phyloP scores from a whole-genome alignment of 768 basidiomycete genomes.

The Podaxis sp. region DNA sequence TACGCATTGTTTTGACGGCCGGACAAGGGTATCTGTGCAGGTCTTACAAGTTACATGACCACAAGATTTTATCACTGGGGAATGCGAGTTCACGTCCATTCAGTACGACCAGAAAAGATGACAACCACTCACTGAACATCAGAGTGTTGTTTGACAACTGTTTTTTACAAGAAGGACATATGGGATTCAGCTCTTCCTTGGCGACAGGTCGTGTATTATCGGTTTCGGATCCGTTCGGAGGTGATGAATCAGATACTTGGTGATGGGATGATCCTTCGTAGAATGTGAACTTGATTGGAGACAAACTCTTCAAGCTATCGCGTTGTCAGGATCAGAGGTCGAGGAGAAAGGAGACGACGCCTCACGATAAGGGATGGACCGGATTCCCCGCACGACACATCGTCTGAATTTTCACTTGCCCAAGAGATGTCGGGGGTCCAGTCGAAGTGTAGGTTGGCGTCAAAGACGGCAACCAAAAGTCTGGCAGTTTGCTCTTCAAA shows the following conservation, averaged over 20 bases:
- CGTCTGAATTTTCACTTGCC: conserved; percentile 84
- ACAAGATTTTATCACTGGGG: conserved; percentile 77
- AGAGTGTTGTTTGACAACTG: conserved; percentile 74
- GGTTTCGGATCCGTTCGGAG: conserved; percentile 30
- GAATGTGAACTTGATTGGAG: conserved; percentile 77
- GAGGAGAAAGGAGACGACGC: background rate
- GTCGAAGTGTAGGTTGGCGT: conserved; percentile 76
- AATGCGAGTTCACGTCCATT: background rate
- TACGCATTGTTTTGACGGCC: conserved; percentile 76
- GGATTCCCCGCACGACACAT: conserved; percentile 83
- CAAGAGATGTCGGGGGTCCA: conserved; percentile 61
- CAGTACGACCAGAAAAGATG: background rate
- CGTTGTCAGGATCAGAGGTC: conserved; percentile 9
- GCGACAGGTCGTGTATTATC: conserved; percentile 19
- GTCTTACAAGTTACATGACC: conserved; percentile 91
- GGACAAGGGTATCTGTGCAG: conserved; percentile 86
- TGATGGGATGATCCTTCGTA: conserved; percentile 34
- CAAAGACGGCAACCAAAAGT: conserved; percentile 95
- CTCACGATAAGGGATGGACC: conserved; percentile 75
- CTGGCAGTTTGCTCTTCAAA: conserved; percentile 85
- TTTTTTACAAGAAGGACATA: conserved; percentile 90
- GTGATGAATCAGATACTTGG: conserved; percentile 36
- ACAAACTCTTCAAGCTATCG: conserved; percentile 77
- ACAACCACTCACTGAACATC: conserved; percentile 55
- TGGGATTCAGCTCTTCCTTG: conserved; percentile 60